phyloP scores from a whole-genome alignment of 768 basidiomycete species.

The Asterophora lycoperdoides region DNA sequence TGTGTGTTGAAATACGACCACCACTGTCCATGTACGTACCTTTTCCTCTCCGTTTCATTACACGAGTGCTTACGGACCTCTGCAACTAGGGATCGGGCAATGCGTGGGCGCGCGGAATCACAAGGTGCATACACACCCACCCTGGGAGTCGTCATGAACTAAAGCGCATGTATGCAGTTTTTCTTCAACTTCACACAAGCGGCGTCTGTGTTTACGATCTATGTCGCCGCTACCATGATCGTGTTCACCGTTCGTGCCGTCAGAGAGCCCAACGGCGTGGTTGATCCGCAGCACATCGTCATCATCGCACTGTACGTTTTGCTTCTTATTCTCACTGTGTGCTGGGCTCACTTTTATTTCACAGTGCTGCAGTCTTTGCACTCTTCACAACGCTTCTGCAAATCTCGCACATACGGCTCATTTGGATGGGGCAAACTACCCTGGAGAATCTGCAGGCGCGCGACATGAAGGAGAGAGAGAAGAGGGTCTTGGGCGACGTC shows the following conservation, averaged over 20 bases:
- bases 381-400: slow-evolving; percentile 63
- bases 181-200: slow-evolving; percentile 81
- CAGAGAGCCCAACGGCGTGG: slow-evolving; percentile 17
- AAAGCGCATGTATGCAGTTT: slow-evolving; percentile 48
- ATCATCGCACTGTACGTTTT: slow-evolving; percentile 69
- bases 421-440: slow-evolving; percentile 65
- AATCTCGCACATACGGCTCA: slow-evolving; percentile 55
- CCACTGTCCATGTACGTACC: slow-evolving; percentile 77
- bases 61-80: neutral
- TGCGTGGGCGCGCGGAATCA: slow-evolving; percentile 93
- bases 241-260: slow-evolving; percentile 41
- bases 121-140: slow-evolving; percentile 44
- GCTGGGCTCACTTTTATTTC: slow-evolving; percentile 1
- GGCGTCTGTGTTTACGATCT: slow-evolving; percentile 53
- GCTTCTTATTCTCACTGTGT: neutral
- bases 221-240: slow-evolving; percentile 59
- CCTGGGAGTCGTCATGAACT: neutral
- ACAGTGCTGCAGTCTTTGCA: slow-evolving; percentile 64
- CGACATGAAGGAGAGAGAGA: slow-evolving; percentile 63
- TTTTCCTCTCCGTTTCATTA: neutral
- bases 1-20: slow-evolving; percentile 84
- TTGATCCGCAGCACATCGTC: slow-evolving; percentile 69
- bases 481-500: slow-evolving; percentile 41
- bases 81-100: slow-evolving; percentile 75
- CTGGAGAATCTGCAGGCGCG: slow-evolving; percentile 68